Percentiles rank a stretch among this genome's conserved stretches.
These are phyloP conservation scores for Fusarium citri DNA, from an alignment of 2,329 filamentous ascomycete genomes.

Conservation along the genomic window DNA sequence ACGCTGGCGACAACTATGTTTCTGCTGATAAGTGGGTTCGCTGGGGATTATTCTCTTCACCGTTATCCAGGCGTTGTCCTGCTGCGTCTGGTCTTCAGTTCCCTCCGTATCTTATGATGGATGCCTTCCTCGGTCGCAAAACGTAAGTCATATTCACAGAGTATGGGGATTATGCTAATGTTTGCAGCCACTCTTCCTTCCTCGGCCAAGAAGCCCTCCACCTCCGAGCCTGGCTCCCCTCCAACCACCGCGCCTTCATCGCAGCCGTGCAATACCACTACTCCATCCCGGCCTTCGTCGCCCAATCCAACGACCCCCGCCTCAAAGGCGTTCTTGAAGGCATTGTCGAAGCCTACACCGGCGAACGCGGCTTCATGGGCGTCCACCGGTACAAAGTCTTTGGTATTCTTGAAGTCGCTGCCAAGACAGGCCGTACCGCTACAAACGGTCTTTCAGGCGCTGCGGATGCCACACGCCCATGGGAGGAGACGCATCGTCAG, in stretches of 20 bases:
- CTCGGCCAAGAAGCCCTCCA: slow-evolving; percentile 64
- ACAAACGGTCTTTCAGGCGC: slow-evolving; percentile 64
- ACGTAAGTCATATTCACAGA: slow-evolving; percentile 40
- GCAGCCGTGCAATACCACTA: slow-evolving; percentile 67
- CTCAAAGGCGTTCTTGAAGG: slow-evolving; percentile 66
- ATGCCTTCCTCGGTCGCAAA: slow-evolving; percentile 64
- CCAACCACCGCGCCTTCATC: slow-evolving; percentile 66
- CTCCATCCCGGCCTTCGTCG: slow-evolving; percentile 64
- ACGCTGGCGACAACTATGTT: slow-evolving; percentile 63
- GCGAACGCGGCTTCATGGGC: slow-evolving; percentile 67
- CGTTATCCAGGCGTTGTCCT: slow-evolving; percentile 62
- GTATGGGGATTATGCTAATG: slow-evolving; percentile 47
- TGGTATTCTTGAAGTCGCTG: slow-evolving; percentile 65
- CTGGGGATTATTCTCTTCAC: slow-evolving; percentile 64
- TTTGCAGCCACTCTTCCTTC: slow-evolving; percentile 52
- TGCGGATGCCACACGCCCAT: slow-evolving; percentile 48
- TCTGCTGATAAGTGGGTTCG: slow-evolving; percentile 62
- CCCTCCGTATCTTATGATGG: slow-evolving; percentile 65
- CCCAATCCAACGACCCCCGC: slow-evolving; percentile 60
- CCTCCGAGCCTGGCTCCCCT: slow-evolving; percentile 64
- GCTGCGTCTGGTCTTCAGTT: slow-evolving; percentile 65
- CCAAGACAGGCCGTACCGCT: slow-evolving; percentile 64
- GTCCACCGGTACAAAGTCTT: slow-evolving; percentile 69
- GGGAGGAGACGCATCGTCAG: slow-evolving; percentile 39
- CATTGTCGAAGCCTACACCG: slow-evolving; percentile 66